phyloP scores from a whole-genome alignment of 306 rosid species.

The Dryas drummondii region DNA sequence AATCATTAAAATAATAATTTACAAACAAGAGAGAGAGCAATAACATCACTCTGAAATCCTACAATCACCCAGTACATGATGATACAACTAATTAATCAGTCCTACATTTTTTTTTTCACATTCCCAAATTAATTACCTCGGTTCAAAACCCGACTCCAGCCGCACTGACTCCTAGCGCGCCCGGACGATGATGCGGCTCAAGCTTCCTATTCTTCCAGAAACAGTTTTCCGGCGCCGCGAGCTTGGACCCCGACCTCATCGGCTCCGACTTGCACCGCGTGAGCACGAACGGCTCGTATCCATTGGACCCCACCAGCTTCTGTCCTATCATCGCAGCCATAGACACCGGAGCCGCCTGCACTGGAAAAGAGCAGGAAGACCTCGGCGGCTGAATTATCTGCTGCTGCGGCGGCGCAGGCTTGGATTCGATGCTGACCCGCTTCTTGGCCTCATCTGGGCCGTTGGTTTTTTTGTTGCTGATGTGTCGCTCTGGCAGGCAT shows the following conservation, averaged over 20 bases:
- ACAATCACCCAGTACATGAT: slow-evolving; percentile 23
- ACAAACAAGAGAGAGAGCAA: slow-evolving; percentile 29
- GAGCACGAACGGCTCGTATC: slow-evolving; percentile 79
- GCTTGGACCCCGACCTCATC: slow-evolving; percentile 62
- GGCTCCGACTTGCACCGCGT: slow-evolving; percentile 98
- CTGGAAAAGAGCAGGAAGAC: slow-evolving; percentile 73
- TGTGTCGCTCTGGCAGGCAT: slow-evolving; percentile 60
- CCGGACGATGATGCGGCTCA: slow-evolving; percentile 65
- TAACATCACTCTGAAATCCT: slow-evolving; percentile 24
- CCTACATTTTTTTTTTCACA: slow-evolving; percentile 3
- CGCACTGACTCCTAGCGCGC: slow-evolving; percentile 73
- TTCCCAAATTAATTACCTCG: slow-evolving; percentile 1
- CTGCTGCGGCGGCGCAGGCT: slow-evolving; percentile 10
- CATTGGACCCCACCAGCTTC: slow-evolving; percentile 64
- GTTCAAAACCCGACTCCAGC: slow-evolving; percentile 77
- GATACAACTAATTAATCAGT: neutral
- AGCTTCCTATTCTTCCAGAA: slow-evolving; percentile 79
- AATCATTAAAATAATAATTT: slow-evolving; percentile 31
- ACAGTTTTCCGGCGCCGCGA: slow-evolving; percentile 64
- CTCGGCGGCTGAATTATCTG: slow-evolving; percentile 67
- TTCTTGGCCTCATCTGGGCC: slow-evolving; percentile 37
- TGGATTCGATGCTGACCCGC: slow-evolving; percentile 27
- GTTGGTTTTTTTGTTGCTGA: slow-evolving; percentile 26
- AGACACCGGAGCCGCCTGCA: slow-evolving; percentile 36
- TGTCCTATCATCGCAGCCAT: slow-evolving; percentile 77